Base-by-base conservation (phyloP, 192 early-diverging fungal species). In the Haplosporangium gracile region DNA sequence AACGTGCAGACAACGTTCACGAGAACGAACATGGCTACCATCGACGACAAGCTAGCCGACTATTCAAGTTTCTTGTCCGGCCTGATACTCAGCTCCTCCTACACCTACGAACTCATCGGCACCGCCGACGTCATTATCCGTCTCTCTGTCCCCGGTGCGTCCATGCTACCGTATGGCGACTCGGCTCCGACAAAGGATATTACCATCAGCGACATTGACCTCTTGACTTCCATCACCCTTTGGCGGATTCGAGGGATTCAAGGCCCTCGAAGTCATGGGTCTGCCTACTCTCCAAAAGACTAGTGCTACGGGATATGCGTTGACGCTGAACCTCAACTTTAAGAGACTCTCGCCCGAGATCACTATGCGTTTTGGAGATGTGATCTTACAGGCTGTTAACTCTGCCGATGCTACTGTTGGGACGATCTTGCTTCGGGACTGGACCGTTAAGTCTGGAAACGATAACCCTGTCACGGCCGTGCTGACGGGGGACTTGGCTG, bases 161-260 rank as follows among this genome's bases (percentile, higher is more conserved):
- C 39, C 42, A 29, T 43, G 40, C 51, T 74, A 0, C 29, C 47
- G 2, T 49, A 26, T 53, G 16, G 38, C 1, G 57, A 55, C 24
- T 60, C 75, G 24, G 57, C 57, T 9, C 36, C 55, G 26, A 63
- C 26, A 63, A 76, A 60, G 22, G 40, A 45, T 24, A 38, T 78
- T 22, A 40, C 32, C n/a, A 43, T 78, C 24, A 29, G 34, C 18
- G 49, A n/a, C 34, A 42, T 78, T 18, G 70, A 34, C 29, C 53
- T 53, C 51, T 42, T 32, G 5, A 47, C 77, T 2, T 32, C 49
- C 47, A 78, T 71, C 22, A 78, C 77, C 5, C 69, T 78, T 78
- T 39, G 18, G 15, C 2, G 77, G 47, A 18, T 55, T 13, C 36
- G 45, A 71, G 3, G 40, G 45, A 2, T 70, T 71, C 36, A n/a